A percentile compares a stretch with the other conserved stretches of the same genome.
Evolutionary conservation across 2,329 filamentous ascomycete species (phyloP).

Genomic region (Diaporthe sp.): DNA sequence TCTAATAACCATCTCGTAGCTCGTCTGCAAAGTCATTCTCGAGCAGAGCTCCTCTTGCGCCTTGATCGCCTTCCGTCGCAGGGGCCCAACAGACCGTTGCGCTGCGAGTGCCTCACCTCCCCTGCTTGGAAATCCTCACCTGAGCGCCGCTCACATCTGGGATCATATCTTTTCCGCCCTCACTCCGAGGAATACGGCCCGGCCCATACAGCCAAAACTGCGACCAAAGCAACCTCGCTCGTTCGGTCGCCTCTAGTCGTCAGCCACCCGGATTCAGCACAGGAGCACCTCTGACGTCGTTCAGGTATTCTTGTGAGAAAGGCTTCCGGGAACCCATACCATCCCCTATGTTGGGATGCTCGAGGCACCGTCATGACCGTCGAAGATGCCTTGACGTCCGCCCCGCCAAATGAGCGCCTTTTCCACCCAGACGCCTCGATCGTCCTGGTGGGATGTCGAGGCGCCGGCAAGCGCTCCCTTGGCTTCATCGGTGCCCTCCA

Average conservation of each 20-base stretch:
- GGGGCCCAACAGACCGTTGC: background rate
- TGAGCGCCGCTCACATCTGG: conserved; percentile 6
- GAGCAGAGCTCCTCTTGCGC: background rate
- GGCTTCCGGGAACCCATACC: background rate
- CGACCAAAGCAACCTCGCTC: background rate
- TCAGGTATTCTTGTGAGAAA: background rate
- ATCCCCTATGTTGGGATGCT: conserved; percentile 28
- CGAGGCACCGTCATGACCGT: conserved; percentile 47
- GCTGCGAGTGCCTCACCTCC: background rate
- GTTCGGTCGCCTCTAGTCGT: background rate
- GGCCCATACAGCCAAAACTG: background rate
- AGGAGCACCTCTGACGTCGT: background rate
- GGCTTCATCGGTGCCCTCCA: conserved; percentile 80
- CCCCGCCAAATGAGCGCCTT: conserved; percentile 54
- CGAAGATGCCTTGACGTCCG: conserved; percentile 44
- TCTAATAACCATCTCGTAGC: background rate
- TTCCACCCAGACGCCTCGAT: conserved; percentile 76
- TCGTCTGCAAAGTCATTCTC: background rate
- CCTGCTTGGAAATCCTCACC: conserved; percentile 4
- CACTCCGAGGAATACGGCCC: background rate
- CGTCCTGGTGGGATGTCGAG: conserved; percentile 78
- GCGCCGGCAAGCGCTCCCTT: conserved; percentile 79
- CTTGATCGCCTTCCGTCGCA: background rate
- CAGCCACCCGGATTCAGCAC: background rate
- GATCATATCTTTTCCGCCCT: conserved; percentile 42